Evolutionary conservation across 2,329 filamentous ascomycete genomes (phyloP).

Genomic region (Calonectria pauciramosa): DNA sequence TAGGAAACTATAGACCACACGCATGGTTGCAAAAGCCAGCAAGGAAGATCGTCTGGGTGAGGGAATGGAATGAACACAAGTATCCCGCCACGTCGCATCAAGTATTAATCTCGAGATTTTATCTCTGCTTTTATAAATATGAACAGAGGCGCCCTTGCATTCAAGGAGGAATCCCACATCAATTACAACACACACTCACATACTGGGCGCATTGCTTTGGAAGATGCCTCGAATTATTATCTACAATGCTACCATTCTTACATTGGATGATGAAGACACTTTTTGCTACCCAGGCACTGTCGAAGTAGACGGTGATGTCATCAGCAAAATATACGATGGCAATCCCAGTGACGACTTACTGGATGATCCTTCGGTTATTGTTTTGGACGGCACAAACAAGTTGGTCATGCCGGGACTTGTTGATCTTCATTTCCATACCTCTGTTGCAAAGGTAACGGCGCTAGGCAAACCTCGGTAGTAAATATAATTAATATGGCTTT

Average conservation of each 20-base stretch:
- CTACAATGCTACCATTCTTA: constrained; percentile 18
- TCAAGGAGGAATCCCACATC: not conserved
- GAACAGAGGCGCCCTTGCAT: not conserved
- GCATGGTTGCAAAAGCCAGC: not conserved
- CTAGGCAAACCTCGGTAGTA: not conserved
- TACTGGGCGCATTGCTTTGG: not conserved
- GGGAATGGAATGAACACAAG: not conserved
- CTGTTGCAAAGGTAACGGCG: constrained; percentile 5
- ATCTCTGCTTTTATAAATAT: not conserved
- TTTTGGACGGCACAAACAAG: constrained; percentile 20
- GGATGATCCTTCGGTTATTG: not conserved
- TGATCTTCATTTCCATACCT: constrained; percentile 24
- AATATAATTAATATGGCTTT: not conserved
- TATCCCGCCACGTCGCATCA: not conserved
- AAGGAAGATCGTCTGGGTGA: not conserved
- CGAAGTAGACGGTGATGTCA: not conserved
- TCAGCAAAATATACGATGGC: constrained; percentile 12
- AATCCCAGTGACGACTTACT: not conserved
- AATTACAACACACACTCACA: not conserved
- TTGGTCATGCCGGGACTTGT: constrained; percentile 19
- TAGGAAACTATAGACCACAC: not conserved
- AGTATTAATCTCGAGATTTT: not conserved
- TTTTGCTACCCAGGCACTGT: constrained; percentile 20
- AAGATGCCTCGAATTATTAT: constrained; percentile 15
- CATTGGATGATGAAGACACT: constrained; percentile 3